Evolutionary conservation across 176 grass and related monocot genomes (phyloP).

Genomic region (Phoenix roebelenii): DNA sequence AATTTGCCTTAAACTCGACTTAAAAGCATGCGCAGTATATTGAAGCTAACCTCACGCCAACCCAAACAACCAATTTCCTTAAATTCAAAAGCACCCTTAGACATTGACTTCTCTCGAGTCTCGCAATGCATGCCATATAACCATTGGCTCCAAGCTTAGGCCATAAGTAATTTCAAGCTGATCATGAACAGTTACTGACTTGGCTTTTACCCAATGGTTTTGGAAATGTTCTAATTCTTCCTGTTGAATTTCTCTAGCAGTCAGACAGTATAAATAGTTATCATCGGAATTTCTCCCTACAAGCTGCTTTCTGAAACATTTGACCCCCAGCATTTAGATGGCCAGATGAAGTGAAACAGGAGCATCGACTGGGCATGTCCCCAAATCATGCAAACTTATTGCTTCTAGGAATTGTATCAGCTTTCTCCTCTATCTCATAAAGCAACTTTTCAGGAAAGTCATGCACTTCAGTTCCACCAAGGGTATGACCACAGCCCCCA

Average conservation of each 20-base stretch:
- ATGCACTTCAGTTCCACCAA: constrained; percentile 44
- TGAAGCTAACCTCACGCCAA: constrained; percentile 54
- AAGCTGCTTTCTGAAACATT: constrained; percentile 31
- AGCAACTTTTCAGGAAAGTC: constrained; percentile 30
- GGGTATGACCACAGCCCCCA: constrained; percentile 40
- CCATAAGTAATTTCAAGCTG: constrained; percentile 51
- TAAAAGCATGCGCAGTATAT: not conserved
- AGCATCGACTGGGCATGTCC: constrained; percentile 13
- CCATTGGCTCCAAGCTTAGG: constrained; percentile 76
- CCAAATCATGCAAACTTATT: constrained; percentile 13
- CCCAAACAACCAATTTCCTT: constrained; percentile 63
- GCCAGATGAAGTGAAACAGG: constrained; percentile 25
- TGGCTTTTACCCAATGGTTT: constrained; percentile 32
- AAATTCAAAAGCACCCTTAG: constrained; percentile 31
- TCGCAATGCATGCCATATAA: constrained; percentile 76
- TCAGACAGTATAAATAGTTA: constrained; percentile 59
- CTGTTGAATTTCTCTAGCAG: constrained; percentile 29
- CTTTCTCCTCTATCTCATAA: constrained; percentile 34
- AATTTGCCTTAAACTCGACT: too few relatives aligned
- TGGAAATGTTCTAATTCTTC: constrained; percentile 56
- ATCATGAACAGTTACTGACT: constrained; percentile 62
- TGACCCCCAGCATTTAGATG: constrained; percentile 18
- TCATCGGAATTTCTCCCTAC: constrained; percentile 44
- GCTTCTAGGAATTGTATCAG: constrained; percentile 29
- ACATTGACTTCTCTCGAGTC: constrained; percentile 40